These are phyloP conservation scores for Neoboletus brunneissimus DNA, from an alignment of 768 basidiomycete genomes.

Conservation along the genomic window DNA sequence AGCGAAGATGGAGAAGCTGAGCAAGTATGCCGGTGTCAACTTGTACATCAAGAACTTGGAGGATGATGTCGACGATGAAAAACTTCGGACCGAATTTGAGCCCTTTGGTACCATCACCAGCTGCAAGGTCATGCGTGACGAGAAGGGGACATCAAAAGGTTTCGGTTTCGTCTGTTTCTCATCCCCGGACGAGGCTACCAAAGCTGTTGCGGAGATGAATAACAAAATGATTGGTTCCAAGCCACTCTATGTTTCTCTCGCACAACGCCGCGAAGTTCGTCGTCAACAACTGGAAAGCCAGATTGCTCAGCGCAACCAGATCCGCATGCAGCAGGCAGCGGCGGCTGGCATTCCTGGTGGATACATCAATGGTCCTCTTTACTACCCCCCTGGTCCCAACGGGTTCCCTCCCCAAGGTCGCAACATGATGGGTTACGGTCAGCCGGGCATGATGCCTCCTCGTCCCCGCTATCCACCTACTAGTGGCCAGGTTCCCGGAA, in stretches of 20 bases:
- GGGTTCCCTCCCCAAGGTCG: slow-evolving; percentile 71
- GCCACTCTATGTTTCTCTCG: slow-evolving; percentile 97
- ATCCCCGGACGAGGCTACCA: slow-evolving; percentile 96
- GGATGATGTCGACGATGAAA: slow-evolving; percentile 97
- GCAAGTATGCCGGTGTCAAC: slow-evolving; percentile 99
- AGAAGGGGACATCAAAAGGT: slow-evolving; percentile 88
- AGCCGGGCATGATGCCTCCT: slow-evolving; percentile 84
- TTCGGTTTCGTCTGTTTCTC: slow-evolving; percentile 99
- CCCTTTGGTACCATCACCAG: slow-evolving; percentile 96
- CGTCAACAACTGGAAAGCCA: slow-evolving; percentile 98
- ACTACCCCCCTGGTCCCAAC: slow-evolving; percentile 71
- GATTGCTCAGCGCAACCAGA: slow-evolving; percentile 95
- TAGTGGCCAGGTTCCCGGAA: slow-evolving; percentile 68
- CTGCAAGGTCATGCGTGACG: slow-evolving; percentile 99
- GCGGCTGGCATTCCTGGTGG: slow-evolving; percentile 75
- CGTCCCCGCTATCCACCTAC: slow-evolving; percentile 78
- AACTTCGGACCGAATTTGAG: slow-evolving; percentile 94
- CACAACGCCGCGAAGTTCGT: slow-evolving; percentile 97
- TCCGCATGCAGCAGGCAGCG: slow-evolving; percentile 93
- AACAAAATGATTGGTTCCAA: slow-evolving; percentile 99
- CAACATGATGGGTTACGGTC: slow-evolving; percentile 76
- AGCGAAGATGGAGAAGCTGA: slow-evolving; percentile 94
- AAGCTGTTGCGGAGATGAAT: slow-evolving; percentile 99
- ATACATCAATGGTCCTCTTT: slow-evolving; percentile 50
- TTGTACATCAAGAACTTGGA: slow-evolving; percentile 99